Evolutionary conservation across 192 early-diverging fungal species (phyloP).

Genomic region (Paraglomus brasilianum): DNA sequence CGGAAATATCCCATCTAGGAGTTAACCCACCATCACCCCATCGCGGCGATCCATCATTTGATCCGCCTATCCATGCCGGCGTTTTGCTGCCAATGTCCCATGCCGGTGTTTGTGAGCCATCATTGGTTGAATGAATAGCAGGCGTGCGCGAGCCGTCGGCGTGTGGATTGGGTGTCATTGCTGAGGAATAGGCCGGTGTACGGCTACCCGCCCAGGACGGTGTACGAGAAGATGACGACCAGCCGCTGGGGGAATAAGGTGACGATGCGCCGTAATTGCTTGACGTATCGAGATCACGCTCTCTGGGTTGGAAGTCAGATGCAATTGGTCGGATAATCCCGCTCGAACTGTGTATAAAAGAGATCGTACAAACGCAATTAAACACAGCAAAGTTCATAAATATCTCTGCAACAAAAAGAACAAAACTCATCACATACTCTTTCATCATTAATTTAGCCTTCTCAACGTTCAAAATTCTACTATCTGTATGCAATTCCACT

Average conservation of each 20-base stretch:
- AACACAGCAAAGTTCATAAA: constrained; percentile 4
- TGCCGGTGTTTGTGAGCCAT: constrained; percentile 59
- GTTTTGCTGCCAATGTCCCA: constrained; percentile 64
- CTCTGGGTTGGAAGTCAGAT: constrained; percentile 27
- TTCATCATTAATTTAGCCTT: constrained; percentile 71
- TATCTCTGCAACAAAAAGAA: neutral
- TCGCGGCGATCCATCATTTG: constrained; percentile 43
- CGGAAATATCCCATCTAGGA: constrained; percentile 46
- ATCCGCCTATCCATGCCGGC: constrained; percentile 32
- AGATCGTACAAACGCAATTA: neutral
- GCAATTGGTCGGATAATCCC: constrained; percentile 52
- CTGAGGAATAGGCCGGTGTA: constrained; percentile 54
- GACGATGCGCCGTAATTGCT: constrained; percentile 21
- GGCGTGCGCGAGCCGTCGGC: constrained; percentile 55
- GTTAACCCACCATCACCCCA: constrained; percentile 57
- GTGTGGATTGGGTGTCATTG: constrained; percentile 52
- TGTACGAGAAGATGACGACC: constrained; percentile 37
- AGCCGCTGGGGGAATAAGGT: neutral
- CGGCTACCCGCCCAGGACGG: constrained; percentile 53
- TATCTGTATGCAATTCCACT: constrained; percentile 92
- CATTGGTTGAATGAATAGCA: constrained; percentile 49
- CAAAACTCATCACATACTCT: constrained; percentile 38
- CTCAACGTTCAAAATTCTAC: constrained; percentile 75
- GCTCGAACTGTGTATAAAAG: constrained; percentile 31
- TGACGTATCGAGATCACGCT: constrained; percentile 37